Evolutionary conservation across 306 rosid genomes (phyloP).

Genomic region (Hylodesmum podocarpum): DNA sequence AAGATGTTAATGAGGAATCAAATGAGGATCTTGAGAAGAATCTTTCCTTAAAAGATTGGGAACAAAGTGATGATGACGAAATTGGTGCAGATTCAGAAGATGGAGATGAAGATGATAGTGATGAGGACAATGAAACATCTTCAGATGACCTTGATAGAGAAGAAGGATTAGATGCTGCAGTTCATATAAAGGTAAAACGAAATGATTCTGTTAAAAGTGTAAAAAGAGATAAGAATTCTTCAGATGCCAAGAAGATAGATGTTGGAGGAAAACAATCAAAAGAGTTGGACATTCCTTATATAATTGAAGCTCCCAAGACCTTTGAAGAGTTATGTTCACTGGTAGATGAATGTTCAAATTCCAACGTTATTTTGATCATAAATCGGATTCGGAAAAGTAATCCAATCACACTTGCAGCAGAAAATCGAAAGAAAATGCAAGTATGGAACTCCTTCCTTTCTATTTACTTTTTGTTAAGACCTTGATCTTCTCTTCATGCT

Average conservation of each 20-base stretch:
- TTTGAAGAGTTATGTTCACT: slow-evolving; percentile 65
- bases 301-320: slow-evolving; percentile 87
- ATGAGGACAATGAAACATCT: slow-evolving; percentile 24
- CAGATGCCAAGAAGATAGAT: slow-evolving; percentile 44
- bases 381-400: slow-evolving; percentile 80
- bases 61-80: slow-evolving; percentile 89
- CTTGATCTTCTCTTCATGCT: slow-evolving; percentile 17
- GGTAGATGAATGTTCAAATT: slow-evolving; percentile 53
- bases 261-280: slow-evolving; percentile 42
- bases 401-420: slow-evolving; percentile 79
- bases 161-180: slow-evolving; percentile 24
- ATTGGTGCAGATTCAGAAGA: slow-evolving; percentile 50
- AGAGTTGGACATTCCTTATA: slow-evolving; percentile 66
- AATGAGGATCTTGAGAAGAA: slow-evolving; percentile 53
- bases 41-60: slow-evolving; percentile 79
- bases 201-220: slow-evolving; percentile 34
- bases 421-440: slow-evolving; percentile 88
- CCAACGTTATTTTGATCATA: slow-evolving; percentile 64
- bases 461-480: slow-evolving; percentile 7
- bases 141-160: slow-evolving; percentile 28
- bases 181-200: slow-evolving; percentile 26
- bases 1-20: slow-evolving; percentile 53
- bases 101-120: slow-evolving; percentile 33
- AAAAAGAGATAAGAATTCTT: slow-evolving; percentile 40
- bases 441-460: slow-evolving; percentile 43